Conservation (phyloP, 306 rosid species). For the Oemleria cerasiformis region DNA sequence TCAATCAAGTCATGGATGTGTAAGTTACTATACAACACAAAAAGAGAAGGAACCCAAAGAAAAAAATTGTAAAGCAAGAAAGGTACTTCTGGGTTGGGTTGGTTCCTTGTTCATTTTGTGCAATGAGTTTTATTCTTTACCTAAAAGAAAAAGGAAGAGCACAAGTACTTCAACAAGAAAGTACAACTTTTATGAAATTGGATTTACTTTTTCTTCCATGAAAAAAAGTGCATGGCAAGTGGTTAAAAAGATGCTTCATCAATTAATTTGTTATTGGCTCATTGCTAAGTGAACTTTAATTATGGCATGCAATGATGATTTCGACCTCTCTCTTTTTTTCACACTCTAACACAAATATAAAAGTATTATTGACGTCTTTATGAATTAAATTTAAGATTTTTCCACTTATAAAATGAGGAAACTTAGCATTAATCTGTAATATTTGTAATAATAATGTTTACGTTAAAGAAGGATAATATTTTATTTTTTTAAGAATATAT, state of each 20-base stretch:
- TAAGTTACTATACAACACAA: neutral
- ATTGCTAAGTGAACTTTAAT: neutral
- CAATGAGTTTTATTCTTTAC: neutral
- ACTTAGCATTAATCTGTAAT: too few species aligned
- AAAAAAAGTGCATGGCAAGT: constrained; percentile 17
- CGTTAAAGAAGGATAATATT: too few species aligned
- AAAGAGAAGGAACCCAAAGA: neutral
- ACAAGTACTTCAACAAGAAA: constrained; percentile 4
- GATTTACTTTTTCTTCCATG: neutral
- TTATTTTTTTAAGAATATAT: too few species aligned
- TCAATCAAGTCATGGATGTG: too few species aligned
- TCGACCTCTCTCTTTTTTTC: neutral
- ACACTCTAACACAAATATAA: too few species aligned
- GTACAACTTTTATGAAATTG: neutral
- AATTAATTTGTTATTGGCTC: constrained; percentile 2
- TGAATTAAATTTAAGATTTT: too few species aligned
- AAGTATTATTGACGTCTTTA: too few species aligned
- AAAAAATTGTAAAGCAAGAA: neutral
- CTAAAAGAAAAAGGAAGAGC: constrained; percentile 5
- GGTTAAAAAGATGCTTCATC: constrained; percentile 20
- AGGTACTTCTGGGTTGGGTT: neutral
- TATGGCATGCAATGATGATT: neutral
- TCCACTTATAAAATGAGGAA: too few species aligned
- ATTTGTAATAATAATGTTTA: too few species aligned
- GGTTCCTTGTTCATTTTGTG: neutral